Evolutionary conservation across 441 rosid species (phyloP).

Genomic region (Populus hybrid): DNA sequence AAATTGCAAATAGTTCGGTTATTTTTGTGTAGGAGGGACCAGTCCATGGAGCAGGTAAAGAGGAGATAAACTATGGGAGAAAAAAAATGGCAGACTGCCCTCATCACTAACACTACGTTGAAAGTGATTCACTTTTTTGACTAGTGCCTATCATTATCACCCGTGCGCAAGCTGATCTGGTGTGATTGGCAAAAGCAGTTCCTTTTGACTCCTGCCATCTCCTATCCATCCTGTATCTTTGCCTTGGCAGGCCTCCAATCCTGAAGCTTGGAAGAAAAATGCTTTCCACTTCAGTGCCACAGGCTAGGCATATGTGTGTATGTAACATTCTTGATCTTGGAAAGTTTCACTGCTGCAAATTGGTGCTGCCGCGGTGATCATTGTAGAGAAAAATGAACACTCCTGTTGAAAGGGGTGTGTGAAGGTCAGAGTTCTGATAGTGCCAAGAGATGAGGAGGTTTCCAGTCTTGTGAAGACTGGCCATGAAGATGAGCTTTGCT

Average conservation of each 20-base stretch:
- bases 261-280: not conserved
- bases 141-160: not conserved
- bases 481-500: not conserved
- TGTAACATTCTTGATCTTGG: not conserved
- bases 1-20: not conserved
- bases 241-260: not conserved
- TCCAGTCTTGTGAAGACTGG: not conserved
- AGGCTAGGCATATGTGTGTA: not conserved
- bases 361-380: not conserved
- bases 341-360: not conserved
- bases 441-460: not conserved
- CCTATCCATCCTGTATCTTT: too few relatives aligned
- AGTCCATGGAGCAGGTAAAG: not conserved
- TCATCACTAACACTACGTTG: not conserved
- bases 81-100: not conserved
- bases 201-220: not conserved
- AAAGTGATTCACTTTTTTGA: not conserved
- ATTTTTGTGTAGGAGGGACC: not conserved
- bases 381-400: not conserved
- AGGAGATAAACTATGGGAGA: not conserved
- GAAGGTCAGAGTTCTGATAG: not conserved
- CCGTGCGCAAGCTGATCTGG: not conserved
- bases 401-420: not conserved
- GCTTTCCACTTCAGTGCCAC: not conserved
- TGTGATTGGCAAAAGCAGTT: not conserved